Base-by-base conservation (phyloP, 768 basidiomycete genomes). In the Tylopilus vinaceipallidus region DNA sequence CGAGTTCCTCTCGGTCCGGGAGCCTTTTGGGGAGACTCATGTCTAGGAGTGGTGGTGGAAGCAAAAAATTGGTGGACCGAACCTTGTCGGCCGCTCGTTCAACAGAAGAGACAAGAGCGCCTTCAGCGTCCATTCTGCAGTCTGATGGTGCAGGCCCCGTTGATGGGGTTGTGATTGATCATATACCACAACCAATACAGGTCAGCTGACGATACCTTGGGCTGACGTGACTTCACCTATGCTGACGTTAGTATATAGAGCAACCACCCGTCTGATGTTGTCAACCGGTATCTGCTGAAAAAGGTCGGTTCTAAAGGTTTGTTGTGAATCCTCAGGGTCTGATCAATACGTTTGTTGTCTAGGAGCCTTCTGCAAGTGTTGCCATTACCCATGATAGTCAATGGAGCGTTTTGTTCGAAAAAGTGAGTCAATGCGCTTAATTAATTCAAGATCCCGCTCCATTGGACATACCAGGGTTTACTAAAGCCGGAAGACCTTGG, bases 381-480 rank as follows among this genome's bases (percentile, higher is more conserved):
- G 53, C 57, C 1, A 29, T 59, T 19, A 50, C 48, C 9, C 50
- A 59, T 2, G 58, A 59, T 16, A 49, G 36, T 27, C 49, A 52
- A 17, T 61, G 57, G 59, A 49, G 17, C 22, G 7, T 30, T 7
- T 16, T 58, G 14, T 35, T 58, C 13, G 47, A 58, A 37, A 40
- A 58, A 8, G 56, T 49, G 17, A 4, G 20, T 46, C 22, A n/a
- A 19, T 14, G 11, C 12, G 30, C 12, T 12, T 17, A 17, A 14
- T 37, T 11, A 7, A 17, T 12, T 13, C n/a, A 4, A 35, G 16
- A 9, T n/a, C 24, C 22, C 5, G 35, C 3, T 4, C 10, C 22
- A 12, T 36, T 37, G n/a, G n/a, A 34, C 33, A 27, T n/a, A 2
- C 11, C 9, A 57, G 55, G 54, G 54, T 4, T 3, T 47, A 17